phyloP scores from a whole-genome alignment of 371 early-diverging fungal species.

The Cokeromyces recurvatus region DNA sequence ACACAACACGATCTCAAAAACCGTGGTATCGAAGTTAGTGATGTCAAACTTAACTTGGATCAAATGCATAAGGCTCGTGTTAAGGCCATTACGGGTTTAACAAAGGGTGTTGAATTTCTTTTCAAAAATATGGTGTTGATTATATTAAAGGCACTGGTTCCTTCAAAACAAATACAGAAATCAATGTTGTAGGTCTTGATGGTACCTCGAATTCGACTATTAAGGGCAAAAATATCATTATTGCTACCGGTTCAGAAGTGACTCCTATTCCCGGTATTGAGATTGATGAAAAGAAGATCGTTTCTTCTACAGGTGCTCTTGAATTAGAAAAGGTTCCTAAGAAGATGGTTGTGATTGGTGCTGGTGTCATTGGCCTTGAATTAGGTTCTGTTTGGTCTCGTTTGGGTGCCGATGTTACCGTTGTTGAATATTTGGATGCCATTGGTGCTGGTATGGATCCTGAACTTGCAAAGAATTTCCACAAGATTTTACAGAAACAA shows the following conservation, averaged over 20 bases:
- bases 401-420: slow-evolving; percentile 93
- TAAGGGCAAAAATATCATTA: slow-evolving; percentile 92
- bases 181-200: slow-evolving; percentile 77
- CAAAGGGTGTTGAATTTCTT: slow-evolving; percentile 90
- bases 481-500: slow-evolving; percentile 88
- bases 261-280: slow-evolving; percentile 91
- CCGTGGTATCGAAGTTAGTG: slow-evolving; percentile 91
- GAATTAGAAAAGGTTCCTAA: slow-evolving; percentile 90
- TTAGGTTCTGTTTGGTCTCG: slow-evolving; percentile 97
- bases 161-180: slow-evolving; percentile 73
- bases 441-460: slow-evolving; percentile 98
- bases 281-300: slow-evolving; percentile 93
- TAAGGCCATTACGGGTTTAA: slow-evolving; percentile 83
- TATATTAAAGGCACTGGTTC: slow-evolving; percentile 92
- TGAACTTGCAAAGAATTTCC: slow-evolving; percentile 92
- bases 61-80: slow-evolving; percentile 92
- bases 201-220: slow-evolving; percentile 67
- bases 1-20: slow-evolving; percentile 87
- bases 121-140: slow-evolving; percentile 97
- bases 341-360: slow-evolving; percentile 98
- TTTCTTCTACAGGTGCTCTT: slow-evolving; percentile 96
- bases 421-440: slow-evolving; percentile 91
- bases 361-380: slow-evolving; percentile 98
- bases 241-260: slow-evolving; percentile 97
- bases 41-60: slow-evolving; percentile 81